Evolutionary conservation across 805 yeast genomes (phyloP).

Genomic region (Candida alai): DNA sequence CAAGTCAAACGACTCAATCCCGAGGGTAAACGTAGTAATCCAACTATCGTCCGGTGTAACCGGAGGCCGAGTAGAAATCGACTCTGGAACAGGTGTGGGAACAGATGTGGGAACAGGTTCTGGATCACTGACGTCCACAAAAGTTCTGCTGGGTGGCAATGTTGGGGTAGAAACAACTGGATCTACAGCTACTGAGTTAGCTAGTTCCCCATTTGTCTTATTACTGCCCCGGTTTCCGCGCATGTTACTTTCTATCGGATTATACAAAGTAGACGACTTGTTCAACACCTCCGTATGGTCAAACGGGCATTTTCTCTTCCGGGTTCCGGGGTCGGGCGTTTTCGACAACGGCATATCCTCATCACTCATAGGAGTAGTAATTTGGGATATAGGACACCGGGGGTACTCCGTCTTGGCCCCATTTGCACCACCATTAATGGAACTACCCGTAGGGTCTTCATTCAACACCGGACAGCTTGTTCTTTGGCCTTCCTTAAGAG

Average conservation of each 20-base stretch:
- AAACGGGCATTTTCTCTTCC: slow-evolving; percentile 30
- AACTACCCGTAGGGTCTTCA: too few relatives aligned
- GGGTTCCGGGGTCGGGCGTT: slow-evolving; percentile 2
- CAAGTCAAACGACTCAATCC: slow-evolving; percentile 1
- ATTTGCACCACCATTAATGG: too few relatives aligned
- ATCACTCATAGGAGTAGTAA: slow-evolving; percentile 19
- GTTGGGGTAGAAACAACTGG: too few relatives aligned
- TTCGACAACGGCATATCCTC: not conserved
- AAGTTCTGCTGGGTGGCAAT: too few relatives aligned
- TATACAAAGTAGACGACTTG: not conserved
- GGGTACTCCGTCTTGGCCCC: slow-evolving; percentile 9
- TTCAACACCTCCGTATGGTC: slow-evolving; percentile 17
- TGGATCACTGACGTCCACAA: too few relatives aligned
- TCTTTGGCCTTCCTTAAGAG: not conserved
- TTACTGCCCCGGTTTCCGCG: slow-evolving; percentile 9
- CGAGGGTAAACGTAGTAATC: not conserved
- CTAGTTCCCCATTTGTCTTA: not conserved
- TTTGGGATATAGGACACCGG: slow-evolving; percentile 24
- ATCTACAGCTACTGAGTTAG: not conserved
- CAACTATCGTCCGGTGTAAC: not conserved
- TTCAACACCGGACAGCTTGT: slow-evolving; percentile 6
- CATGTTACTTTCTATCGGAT: slow-evolving; percentile 17
- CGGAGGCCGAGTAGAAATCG: too few relatives aligned
- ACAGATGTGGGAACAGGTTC: not conserved
- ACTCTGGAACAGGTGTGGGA: not conserved